phyloP scores from a whole-genome alignment of 257 asterid species.

The Thymus mandschuricus region DNA sequence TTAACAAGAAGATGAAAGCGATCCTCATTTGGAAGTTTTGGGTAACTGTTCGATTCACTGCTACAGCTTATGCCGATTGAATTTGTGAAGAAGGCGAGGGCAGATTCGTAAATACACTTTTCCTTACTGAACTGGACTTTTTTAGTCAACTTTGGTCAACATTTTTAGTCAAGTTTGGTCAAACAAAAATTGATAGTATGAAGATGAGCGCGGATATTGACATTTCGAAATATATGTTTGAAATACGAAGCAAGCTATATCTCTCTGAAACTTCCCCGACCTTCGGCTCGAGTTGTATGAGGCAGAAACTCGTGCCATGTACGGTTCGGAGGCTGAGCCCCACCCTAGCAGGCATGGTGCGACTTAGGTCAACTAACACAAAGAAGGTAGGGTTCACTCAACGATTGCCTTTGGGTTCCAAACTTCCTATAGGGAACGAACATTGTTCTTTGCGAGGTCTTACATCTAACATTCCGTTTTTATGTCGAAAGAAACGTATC shows the following conservation, averaged over 20 bases:
- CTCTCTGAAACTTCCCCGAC: too few species aligned
- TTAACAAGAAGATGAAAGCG: slow-evolving; percentile 18
- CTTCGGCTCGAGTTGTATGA: neutral
- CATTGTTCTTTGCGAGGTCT: neutral
- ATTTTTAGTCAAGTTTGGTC: too few species aligned
- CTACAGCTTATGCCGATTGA: neutral
- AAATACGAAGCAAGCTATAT: too few species aligned
- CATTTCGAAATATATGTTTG: too few species aligned
- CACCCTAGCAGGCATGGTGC: neutral
- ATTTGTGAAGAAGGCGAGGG: neutral
- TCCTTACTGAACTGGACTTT: neutral
- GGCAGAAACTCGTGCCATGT: neutral
- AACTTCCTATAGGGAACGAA: neutral
- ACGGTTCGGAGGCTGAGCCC: neutral
- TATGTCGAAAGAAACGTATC: too few species aligned
- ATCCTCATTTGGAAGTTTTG: slow-evolving; percentile 20
- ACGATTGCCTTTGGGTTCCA: neutral
- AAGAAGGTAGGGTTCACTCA: neutral
- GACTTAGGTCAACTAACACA: neutral
- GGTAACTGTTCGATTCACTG: neutral
- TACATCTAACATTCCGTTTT: too few species aligned
- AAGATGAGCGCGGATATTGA: too few species aligned
- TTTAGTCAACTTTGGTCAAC: neutral
- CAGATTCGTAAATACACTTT: neutral
- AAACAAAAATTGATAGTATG: too few species aligned